These are phyloP conservation scores for Globisporangium camurandrum DNA, from an alignment of 352 stramenopile genomes.

Conservation along the genomic window DNA sequence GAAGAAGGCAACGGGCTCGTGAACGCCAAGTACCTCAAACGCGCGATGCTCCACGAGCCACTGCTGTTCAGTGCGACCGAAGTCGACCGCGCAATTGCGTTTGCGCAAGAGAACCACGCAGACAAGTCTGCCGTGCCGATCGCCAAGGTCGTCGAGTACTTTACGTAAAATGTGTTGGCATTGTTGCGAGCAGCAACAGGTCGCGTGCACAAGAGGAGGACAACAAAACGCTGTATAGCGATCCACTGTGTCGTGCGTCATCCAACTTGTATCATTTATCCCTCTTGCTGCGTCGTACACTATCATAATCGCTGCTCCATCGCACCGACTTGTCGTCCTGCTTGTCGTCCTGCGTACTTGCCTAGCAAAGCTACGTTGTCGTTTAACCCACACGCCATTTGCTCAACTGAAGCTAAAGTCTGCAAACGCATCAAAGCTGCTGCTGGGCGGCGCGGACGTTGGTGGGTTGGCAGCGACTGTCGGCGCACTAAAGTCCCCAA, in stretches of 20 bases:
- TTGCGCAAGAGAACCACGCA: conserved; percentile 45
- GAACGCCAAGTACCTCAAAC: conserved; percentile 54
- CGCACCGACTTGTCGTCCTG: too few relatives aligned
- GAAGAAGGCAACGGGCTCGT: conserved; percentile 49
- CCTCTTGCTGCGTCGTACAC: too few relatives aligned
- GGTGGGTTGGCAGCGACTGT: conserved; percentile 9
- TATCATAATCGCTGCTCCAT: too few relatives aligned
- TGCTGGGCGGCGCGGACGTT: background rate
- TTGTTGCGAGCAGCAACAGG: too few relatives aligned
- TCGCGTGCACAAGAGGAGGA: too few relatives aligned
- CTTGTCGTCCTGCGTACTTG: too few relatives aligned
- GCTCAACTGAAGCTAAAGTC: conserved; percentile 18
- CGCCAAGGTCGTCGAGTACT: conserved; percentile 12
- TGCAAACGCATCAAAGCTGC: conserved; percentile 13
- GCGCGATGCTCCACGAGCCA: conserved; percentile 65
- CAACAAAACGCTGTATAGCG: too few relatives aligned
- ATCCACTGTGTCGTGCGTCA: too few relatives aligned
- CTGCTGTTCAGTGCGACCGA: conserved; percentile 76
- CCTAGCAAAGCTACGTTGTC: too few relatives aligned
- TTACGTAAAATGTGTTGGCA: too few relatives aligned
- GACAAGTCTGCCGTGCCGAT: conserved; percentile 24
- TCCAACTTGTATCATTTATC: too few relatives aligned
- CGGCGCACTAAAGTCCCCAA: conserved; percentile 14
- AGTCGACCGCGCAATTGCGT: conserved; percentile 47
- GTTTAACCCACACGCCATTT: too few relatives aligned